phyloP scores from a whole-genome alignment of 768 basidiomycete species.

The Russula foetens region DNA sequence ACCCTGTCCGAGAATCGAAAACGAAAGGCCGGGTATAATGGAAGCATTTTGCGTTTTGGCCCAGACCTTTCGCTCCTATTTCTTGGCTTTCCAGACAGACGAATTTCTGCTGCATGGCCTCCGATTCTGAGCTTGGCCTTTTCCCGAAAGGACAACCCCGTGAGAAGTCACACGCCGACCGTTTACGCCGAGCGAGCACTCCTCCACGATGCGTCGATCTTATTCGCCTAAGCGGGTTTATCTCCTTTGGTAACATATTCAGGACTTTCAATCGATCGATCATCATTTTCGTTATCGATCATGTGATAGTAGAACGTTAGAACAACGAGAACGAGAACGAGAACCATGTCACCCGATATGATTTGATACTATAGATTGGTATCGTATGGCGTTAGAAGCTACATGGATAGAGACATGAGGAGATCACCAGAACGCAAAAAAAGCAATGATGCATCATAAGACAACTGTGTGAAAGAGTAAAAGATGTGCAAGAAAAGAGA shows the following conservation, averaged over 20 bases:
- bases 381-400: slow-evolving; percentile 3
- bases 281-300: too few species aligned
- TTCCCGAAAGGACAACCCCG: too few species aligned
- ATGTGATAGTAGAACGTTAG: too few species aligned
- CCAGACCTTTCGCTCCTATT: not conserved
- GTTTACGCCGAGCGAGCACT: too few species aligned
- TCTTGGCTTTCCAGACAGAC: too few species aligned
- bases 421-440: not conserved
- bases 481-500: not conserved
- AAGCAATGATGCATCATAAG: slow-evolving; percentile 7
- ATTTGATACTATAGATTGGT: slow-evolving; percentile 7
- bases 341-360: too few species aligned
- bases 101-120: too few species aligned
- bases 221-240: not conserved
- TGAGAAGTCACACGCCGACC: not conserved
- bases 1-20: too few species aligned
- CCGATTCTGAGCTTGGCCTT: not conserved
- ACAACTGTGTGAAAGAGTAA: not conserved
- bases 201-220: not conserved
- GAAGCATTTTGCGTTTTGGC: not conserved
- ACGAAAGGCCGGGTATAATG: not conserved
- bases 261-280: too few species aligned
- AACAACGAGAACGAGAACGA: too few species aligned
- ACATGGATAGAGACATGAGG: slow-evolving; percentile 9
- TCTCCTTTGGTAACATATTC: too few species aligned